phyloP scores from a whole-genome alignment of 805 yeast species.

The Candida pseudofarinosa region DNA sequence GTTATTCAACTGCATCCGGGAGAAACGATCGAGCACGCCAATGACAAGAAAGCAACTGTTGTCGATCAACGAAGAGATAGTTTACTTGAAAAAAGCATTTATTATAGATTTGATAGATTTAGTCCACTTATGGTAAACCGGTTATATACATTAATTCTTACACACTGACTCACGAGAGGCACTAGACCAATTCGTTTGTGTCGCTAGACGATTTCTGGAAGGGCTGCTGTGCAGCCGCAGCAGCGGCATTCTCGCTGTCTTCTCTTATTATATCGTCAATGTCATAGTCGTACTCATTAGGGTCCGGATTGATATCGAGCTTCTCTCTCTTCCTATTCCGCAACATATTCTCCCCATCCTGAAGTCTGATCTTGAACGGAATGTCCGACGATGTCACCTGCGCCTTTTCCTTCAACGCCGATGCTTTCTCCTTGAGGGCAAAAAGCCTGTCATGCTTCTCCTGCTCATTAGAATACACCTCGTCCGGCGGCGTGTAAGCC shows the following conservation, averaged over 20 bases:
- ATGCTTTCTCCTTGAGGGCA: constrained; percentile 13
- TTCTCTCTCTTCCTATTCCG: constrained; percentile 30
- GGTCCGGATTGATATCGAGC: constrained; percentile 32
- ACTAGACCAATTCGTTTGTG: background rate
- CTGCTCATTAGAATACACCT: constrained; percentile 8
- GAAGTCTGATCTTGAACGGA: constrained; percentile 32
- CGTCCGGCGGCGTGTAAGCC: constrained; percentile 43
- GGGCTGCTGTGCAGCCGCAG: background rate
- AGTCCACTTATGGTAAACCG: background rate
- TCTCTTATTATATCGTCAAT: constrained; percentile 41
- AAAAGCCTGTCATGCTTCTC: constrained; percentile 5
- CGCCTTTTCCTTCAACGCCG: constrained; percentile 25
- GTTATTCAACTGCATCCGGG: constrained; percentile 2
- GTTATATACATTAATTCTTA: background rate
- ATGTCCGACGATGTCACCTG: constrained; percentile 33
- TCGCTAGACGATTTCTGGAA: background rate
- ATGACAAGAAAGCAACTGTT: constrained; percentile 6
- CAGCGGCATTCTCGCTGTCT: constrained; percentile 21
- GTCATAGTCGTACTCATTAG: constrained; percentile 41
- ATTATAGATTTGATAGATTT: constrained; percentile 18
- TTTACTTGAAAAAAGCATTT: constrained; percentile 18
- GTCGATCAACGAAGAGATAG: constrained; percentile 16
- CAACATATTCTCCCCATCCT: constrained; percentile 16
- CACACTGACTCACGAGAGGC: too few relatives aligned
- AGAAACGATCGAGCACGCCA: constrained; percentile 6